These are phyloP conservation scores for Alternaria solani DNA, from an alignment of 2,329 filamentous ascomycete species.

Conservation along the genomic window DNA sequence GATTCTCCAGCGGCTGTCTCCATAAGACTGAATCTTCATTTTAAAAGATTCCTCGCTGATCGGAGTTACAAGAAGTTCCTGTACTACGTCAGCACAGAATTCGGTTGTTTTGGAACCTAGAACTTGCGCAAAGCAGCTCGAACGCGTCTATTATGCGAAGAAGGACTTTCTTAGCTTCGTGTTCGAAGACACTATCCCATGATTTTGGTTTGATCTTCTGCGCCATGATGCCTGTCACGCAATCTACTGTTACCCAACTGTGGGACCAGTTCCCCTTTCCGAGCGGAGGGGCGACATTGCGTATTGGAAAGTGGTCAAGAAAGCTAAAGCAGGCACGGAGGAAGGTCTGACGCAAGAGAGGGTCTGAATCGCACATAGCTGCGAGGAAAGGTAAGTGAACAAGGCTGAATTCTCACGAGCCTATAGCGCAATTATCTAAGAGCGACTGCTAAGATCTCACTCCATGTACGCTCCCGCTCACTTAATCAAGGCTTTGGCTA, in stretches of 20 bases:
- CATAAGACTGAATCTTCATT: neutral
- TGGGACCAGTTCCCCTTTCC: neutral
- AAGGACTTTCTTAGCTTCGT: neutral
- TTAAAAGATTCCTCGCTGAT: neutral
- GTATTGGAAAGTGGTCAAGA: neutral
- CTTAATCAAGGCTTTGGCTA: neutral
- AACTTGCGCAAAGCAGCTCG: neutral
- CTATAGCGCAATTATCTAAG: neutral
- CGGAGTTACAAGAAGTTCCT: neutral
- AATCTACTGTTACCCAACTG: neutral
- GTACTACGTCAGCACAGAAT: neutral
- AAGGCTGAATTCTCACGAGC: neutral
- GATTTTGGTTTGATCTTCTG: neutral
- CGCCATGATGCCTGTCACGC: neutral
- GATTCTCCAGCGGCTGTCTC: neutral
- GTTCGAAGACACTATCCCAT: neutral
- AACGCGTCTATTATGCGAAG: neutral
- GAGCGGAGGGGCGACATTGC: neutral
- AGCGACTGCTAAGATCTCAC: neutral
- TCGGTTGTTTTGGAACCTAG: neutral
- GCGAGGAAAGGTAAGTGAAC: neutral
- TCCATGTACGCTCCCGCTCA: neutral
- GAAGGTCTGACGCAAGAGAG: neutral
- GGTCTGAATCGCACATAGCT: neutral
- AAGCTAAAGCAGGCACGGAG: neutral